Base-by-base conservation (phyloP, 2,329 filamentous ascomycete species). In the Myriangium duriaei region DNA sequence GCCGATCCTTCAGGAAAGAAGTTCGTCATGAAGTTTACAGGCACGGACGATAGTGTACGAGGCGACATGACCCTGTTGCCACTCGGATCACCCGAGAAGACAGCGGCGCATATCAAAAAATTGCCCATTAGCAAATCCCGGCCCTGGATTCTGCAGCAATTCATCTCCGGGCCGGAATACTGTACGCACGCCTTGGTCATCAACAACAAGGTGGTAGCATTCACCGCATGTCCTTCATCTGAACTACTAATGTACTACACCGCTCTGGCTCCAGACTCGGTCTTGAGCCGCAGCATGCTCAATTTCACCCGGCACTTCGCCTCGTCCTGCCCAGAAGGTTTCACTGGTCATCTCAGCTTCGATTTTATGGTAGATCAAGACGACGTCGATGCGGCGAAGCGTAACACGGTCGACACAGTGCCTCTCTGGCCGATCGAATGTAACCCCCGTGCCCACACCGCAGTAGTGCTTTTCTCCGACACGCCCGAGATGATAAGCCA, bases 301-400 rank as follows among this genome's bases (percentile, higher is more conserved):
- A 59, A 59, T 2, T 82, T 85, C 48, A 85, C 80, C 1, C 53
- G 68, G 39, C 60, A 56, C 9, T 75, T 79, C 39, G 73, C 73
- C 0, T 51, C 53, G 3, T 64, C 63, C 31, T 61, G 67, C 15
- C 68, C 69, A 1, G 37, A 55, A 11, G 49, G 52, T 3, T 61
- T 81, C 49, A 84, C 79, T 0, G 81, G 81, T 0, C 82, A 87
- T 51, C 54, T 86, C 19, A 78, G 72, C 12, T 78, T 87, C 38
- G 76, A 83, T 52, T 79, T 87, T 44, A 60, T 85, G 46, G 69
- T 80, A 2, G 67, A 73, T 33, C 60, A 68, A 31, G 54, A 58
- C n/a, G 47, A 64, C 31, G 45, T 51, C 34, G 46, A 55, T 40
- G 34, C 50, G 34, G 44, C 51, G 21, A 37, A 45, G 7, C 44